These are phyloP conservation scores for Hawksworthiomyces lignivorus DNA, from an alignment of 2,329 filamentous ascomycete species.

Conservation along the genomic window DNA sequence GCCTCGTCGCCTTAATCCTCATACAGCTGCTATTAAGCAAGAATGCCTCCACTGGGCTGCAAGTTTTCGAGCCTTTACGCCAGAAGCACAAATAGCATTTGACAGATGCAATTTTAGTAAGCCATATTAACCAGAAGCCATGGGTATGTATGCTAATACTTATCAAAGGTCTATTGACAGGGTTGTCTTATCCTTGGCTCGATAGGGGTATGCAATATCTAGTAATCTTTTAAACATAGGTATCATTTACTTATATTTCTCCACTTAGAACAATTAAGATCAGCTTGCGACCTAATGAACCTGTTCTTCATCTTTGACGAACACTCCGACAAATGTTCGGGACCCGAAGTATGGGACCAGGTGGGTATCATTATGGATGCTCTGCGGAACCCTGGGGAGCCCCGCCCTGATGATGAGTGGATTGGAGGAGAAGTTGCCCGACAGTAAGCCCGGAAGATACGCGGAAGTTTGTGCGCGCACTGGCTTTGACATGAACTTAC, in stretches of 20 bases:
- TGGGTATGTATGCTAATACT: too few relatives aligned
- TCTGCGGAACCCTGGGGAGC: conserved; percentile 12
- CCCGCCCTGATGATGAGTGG: conserved; percentile 15
- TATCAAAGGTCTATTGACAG: conserved; percentile 14
- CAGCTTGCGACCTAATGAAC: conserved; percentile 20
- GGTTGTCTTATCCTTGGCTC: background rate
- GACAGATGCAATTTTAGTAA: conserved; percentile 17
- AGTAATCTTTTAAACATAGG: background rate
- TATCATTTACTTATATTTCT: background rate
- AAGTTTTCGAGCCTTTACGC: conserved; percentile 15
- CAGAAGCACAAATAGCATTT: conserved; percentile 14
- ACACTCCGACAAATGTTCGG: conserved; percentile 14
- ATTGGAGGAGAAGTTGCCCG: conserved; percentile 16
- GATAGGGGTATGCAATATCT: too few relatives aligned
- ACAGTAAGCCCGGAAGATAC: too few relatives aligned
- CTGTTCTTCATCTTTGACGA: conserved; percentile 22
- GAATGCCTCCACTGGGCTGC: too few relatives aligned
- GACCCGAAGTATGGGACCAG: conserved; percentile 8
- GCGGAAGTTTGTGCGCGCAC: too few relatives aligned
- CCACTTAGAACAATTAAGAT: conserved; percentile 11
- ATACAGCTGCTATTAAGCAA: too few relatives aligned
- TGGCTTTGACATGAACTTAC: too few relatives aligned
- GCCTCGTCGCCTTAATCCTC: too few relatives aligned
- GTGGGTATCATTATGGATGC: conserved; percentile 16
- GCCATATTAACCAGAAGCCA: too few relatives aligned